phyloP scores from a whole-genome alignment of 345 rosid species.

The Moricandia arvensis region DNA sequence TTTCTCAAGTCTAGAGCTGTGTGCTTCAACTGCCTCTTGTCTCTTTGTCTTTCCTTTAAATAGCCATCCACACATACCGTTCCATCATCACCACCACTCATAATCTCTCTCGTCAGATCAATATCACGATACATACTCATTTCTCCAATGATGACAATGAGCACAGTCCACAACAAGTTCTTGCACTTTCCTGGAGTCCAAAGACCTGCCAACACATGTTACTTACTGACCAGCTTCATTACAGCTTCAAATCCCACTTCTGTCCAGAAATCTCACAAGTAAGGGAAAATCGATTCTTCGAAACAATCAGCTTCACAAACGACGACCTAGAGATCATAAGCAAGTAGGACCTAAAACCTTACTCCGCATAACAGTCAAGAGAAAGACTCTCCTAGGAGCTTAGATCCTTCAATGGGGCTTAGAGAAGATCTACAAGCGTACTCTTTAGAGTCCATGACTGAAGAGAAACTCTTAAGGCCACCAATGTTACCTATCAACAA shows the following conservation, averaged over 20 bases:
- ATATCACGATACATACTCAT: slow-evolving; percentile 5
- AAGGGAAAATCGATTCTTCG: slow-evolving; percentile 26
- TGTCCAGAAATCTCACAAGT: slow-evolving; percentile 18
- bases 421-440: slow-evolving; percentile 42
- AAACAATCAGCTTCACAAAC: slow-evolving; percentile 36
- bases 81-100: slow-evolving; percentile 27
- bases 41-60: slow-evolving; percentile 31
- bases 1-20: neutral
- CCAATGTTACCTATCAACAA: slow-evolving; percentile 59
- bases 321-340: slow-evolving; percentile 44
- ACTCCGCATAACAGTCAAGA: slow-evolving; percentile 50
- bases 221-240: slow-evolving; percentile 33
- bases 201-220: slow-evolving; percentile 4
- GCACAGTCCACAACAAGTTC: slow-evolving; percentile 23
- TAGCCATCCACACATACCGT: slow-evolving; percentile 8
- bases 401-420: slow-evolving; percentile 45
- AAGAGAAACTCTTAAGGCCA: slow-evolving; percentile 53
- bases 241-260: slow-evolving; percentile 31
- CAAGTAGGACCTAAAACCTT: slow-evolving; percentile 50
- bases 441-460: slow-evolving; percentile 46
- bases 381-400: slow-evolving; percentile 45
- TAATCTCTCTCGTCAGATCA: neutral
- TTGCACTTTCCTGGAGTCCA: slow-evolving; percentile 5
- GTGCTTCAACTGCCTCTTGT: slow-evolving; percentile 25
- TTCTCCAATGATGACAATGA: slow-evolving; percentile 33